Evolutionary conservation across 2,329 filamentous ascomycete genomes (phyloP).

Genomic region (Sporothrix globosa): DNA sequence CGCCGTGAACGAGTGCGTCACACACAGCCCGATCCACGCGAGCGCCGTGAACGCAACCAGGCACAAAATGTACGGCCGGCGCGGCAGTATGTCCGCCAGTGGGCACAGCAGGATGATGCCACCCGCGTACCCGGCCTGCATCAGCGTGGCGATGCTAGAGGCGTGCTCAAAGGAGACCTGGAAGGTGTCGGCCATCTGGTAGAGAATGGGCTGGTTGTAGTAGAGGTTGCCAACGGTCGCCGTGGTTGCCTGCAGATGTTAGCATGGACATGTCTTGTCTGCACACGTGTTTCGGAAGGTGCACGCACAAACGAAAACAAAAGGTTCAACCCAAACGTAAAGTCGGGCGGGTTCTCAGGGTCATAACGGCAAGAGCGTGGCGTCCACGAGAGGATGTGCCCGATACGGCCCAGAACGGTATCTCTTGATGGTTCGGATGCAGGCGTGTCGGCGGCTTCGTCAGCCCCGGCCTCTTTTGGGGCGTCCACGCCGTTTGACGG

Average conservation of each 20-base stretch:
- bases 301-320: slow-evolving; percentile 64
- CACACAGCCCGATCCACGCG: slow-evolving; percentile 71
- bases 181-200: slow-evolving; percentile 73
- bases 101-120: slow-evolving; percentile 77
- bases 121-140: slow-evolving; percentile 77
- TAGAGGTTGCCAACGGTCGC: slow-evolving; percentile 81
- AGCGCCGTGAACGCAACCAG: slow-evolving; percentile 70
- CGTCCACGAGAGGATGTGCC: slow-evolving; percentile 29
- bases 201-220: slow-evolving; percentile 76
- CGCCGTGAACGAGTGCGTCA: slow-evolving; percentile 65
- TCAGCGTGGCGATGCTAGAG: slow-evolving; percentile 69
- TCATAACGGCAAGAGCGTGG: slow-evolving; percentile 71
- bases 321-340: slow-evolving; percentile 69
- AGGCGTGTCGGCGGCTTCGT: too few species aligned
- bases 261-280: neutral
- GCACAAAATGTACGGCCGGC: slow-evolving; percentile 69
- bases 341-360: slow-evolving; percentile 65
- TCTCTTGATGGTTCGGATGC: neutral
- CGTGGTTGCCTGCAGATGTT: slow-evolving; percentile 51
- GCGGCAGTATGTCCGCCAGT: slow-evolving; percentile 68
- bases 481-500: neutral
- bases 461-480: neutral
- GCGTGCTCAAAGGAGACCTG: slow-evolving; percentile 69
- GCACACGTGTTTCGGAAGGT: neutral
- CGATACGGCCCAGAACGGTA: neutral